Conservation (phyloP, 805 yeast genomes). For the Candida golubevii region DNA sequence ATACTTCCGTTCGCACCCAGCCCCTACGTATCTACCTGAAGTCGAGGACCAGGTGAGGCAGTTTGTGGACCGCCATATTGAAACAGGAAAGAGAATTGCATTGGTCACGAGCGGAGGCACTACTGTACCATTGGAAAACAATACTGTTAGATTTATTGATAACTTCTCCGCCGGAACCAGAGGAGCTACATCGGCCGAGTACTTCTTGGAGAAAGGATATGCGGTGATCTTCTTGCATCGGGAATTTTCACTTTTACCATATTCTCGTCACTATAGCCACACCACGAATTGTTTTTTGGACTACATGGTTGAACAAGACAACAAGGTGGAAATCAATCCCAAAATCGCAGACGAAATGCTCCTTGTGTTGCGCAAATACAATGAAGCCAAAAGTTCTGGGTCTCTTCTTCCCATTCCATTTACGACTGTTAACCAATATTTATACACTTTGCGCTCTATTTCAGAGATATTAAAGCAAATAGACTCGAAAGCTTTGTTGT, state of each 20-base stretch:
- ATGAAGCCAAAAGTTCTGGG: conserved; percentile 45
- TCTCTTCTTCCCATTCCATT: conserved; percentile 73
- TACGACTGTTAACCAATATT: conserved; percentile 91
- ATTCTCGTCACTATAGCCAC: conserved; percentile 84
- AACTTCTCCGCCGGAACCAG: conserved; percentile 97
- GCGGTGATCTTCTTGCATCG: conserved; percentile 91
- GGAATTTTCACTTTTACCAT: conserved; percentile 88
- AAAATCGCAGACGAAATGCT: conserved; percentile 60
- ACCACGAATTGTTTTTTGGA: conserved; percentile 83
- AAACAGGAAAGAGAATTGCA: conserved; percentile 52
- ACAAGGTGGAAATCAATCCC: conserved; percentile 57
- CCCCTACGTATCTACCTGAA: conserved; percentile 70
- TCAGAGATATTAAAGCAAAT: conserved; percentile 55
- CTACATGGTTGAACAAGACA: conserved; percentile 59
- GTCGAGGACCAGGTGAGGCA: conserved; percentile 52
- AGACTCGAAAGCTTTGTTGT: conserved; percentile 65
- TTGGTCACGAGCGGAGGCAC: conserved; percentile 96
- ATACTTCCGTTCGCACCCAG: conserved; percentile 67
- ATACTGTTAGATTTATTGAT: conserved; percentile 94
- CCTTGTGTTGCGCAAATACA: conserved; percentile 52
- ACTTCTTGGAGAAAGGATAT: conserved; percentile 78
- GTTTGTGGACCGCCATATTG: conserved; percentile 56
- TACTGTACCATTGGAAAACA: conserved; percentile 94
- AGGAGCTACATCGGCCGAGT: conserved; percentile 95
- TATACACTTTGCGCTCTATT: conserved; percentile 72